Base-by-base conservation (phyloP, 163 green algal genomes). In the Prototheca wickerhamii region DNA sequence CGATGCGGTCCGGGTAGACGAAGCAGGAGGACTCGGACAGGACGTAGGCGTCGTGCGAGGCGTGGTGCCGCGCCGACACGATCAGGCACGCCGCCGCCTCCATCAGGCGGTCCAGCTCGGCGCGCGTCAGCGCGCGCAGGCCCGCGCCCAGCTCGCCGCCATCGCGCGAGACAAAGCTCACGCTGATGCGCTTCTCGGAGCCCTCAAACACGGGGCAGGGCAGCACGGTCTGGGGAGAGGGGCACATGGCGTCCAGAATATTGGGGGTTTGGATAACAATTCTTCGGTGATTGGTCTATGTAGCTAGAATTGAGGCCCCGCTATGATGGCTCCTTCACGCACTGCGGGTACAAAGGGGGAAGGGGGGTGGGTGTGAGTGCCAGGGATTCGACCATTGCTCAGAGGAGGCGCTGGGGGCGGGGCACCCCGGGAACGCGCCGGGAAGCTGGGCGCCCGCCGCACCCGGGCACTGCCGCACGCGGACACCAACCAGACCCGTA, bases 1-100 rank as follows among this genome's bases (percentile, higher is more conserved):
- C 84, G 21, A 90, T 60, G 49, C 58, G 64, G 63, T 70, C 52
- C 32, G 87, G 78, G 69, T 94, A 96, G 26, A 99, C 85, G 73
- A 99, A 99, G 34, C 98, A 80, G 61, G 75, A 91, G 46, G 77
- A 92, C 84, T 99, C 94, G 4, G 86, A 96, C 33, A 99, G 84
- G 28, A 99, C 92, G 69, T 99, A 99, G 3, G 91, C 88, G 74
- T 98, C 93, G 49, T 97, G 90, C 17, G 76, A 17, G 1, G 71
- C 70, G 72, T 90, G 93, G 71, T 65, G 79, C 33, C 81, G 73
- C 37, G 68, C 69, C 34, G 87, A 96, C 1, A 99, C 89, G 71
- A 99, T 96, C 62, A 82, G 87, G 86, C 94, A 99, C 54, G 80
- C 77, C 4, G 94, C 91, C 44, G 91, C 69, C 4, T 79, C 74